Evolutionary conservation across 2,329 filamentous ascomycete genomes (phyloP).

Genomic region (Dissoconium aciculare): DNA sequence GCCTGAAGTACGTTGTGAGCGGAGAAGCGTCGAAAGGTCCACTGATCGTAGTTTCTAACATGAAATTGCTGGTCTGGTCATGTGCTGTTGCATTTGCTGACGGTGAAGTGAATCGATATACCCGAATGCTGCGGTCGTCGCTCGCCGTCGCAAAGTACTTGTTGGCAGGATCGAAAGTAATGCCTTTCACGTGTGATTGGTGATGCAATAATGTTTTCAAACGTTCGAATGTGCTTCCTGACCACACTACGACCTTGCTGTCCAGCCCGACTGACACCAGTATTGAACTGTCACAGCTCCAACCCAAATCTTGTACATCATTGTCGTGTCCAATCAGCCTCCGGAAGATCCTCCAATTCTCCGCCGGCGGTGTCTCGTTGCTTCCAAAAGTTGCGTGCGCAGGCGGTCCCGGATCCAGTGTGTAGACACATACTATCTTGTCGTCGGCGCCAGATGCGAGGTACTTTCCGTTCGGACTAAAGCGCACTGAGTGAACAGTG

Average conservation of each 20-base stretch:
- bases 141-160: conserved; percentile 98
- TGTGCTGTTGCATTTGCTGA: conserved; percentile 82
- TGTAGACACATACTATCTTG: conserved; percentile 96
- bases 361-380: conserved; percentile 79
- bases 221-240: conserved; percentile 94
- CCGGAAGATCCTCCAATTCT: conserved; percentile 95
- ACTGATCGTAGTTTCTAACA: conserved; percentile 80
- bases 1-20: conserved; percentile 87
- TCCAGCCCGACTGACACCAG: conserved; percentile 91
- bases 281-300: conserved; percentile 92
- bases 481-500: conserved; percentile 92
- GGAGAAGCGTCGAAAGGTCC: conserved; percentile 81
- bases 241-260: conserved; percentile 97
- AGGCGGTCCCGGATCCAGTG: conserved; percentile 67
- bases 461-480: conserved; percentile 89
- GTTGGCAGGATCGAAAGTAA: conserved; percentile 95
- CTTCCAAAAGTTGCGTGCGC: conserved; percentile 66
- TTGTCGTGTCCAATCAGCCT: conserved; percentile 94
- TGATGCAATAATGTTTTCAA: conserved; percentile 86
- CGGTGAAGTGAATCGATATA: conserved; percentile 87
- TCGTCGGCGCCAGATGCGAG: conserved; percentile 95
- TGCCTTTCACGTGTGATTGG: conserved; percentile 95
- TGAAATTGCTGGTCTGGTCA: conserved; percentile 93
- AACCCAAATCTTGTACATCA: conserved; percentile 93
- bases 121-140: conserved; percentile 91